Evolutionary conservation across 2,329 filamentous ascomycete species (phyloP).

Genomic region (Stagonosporopsis rhizophila): DNA sequence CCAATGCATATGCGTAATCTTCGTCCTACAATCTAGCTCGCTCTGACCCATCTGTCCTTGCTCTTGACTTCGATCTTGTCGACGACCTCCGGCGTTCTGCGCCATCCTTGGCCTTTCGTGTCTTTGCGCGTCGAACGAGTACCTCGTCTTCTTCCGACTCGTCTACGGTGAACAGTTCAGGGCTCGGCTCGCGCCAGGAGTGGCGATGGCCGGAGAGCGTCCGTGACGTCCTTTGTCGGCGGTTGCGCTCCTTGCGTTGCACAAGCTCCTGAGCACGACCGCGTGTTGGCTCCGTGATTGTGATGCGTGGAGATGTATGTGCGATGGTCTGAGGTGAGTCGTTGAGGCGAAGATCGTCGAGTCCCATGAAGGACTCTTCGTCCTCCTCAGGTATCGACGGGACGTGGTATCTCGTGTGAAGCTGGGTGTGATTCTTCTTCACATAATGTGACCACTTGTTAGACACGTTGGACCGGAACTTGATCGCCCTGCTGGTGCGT

Average conservation of each 20-base stretch:
- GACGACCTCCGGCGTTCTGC: slow-evolving; percentile 45
- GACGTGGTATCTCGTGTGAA: slow-evolving; percentile 45
- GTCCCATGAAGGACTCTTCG: slow-evolving; percentile 48
- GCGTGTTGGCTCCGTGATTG: slow-evolving; percentile 42
- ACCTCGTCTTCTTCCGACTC: slow-evolving; percentile 50
- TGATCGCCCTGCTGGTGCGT: slow-evolving; percentile 42
- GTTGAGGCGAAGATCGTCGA: slow-evolving; percentile 46
- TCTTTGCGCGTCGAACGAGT: slow-evolving; percentile 35
- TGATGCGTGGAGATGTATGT: slow-evolving; percentile 38
- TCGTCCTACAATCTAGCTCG: slow-evolving; percentile 38
- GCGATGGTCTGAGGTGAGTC: slow-evolving; percentile 38
- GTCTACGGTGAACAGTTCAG: slow-evolving; percentile 52
- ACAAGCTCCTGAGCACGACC: slow-evolving; percentile 49
- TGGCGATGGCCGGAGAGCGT: slow-evolving; percentile 51
- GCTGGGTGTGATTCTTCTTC: slow-evolving; percentile 42
- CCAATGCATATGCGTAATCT: slow-evolving; percentile 35
- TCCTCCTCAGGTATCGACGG: slow-evolving; percentile 39
- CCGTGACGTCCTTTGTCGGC: slow-evolving; percentile 41
- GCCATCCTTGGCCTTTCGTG: slow-evolving; percentile 45
- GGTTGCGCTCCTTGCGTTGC: slow-evolving; percentile 37
- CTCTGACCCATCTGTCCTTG: slow-evolving; percentile 36
- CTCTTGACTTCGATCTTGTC: slow-evolving; percentile 37
- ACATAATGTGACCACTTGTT: slow-evolving; percentile 52
- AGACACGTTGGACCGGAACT: slow-evolving; percentile 49
- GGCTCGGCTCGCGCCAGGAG: slow-evolving; percentile 52